These are phyloP conservation scores for Hypoxylon fuscum DNA, from an alignment of 495 filamentous ascomycete species.

Conservation along the genomic window DNA sequence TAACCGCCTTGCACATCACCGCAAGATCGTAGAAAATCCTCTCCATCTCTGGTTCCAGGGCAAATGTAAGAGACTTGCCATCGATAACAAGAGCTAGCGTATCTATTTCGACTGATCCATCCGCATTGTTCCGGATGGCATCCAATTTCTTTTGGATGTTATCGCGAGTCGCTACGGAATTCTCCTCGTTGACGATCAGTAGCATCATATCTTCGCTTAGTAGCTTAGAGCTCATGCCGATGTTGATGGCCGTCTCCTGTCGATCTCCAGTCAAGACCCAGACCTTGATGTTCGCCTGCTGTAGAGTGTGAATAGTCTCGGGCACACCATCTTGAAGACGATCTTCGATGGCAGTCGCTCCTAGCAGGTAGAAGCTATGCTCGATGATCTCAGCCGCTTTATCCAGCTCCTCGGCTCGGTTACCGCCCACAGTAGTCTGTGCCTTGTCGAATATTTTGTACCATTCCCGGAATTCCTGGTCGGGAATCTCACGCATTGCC, in stretches of 20 bases:
- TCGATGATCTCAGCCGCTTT: conserved; percentile 98
- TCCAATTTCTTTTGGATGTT: conserved; percentile 92
- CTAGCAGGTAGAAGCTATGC: conserved; percentile 86
- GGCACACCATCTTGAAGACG: conserved; percentile 96
- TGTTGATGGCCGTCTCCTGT: conserved; percentile 99
- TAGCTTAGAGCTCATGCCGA: conserved; percentile 99
- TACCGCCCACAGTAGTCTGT: conserved; percentile 88
- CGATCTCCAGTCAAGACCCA: conserved; percentile 99
- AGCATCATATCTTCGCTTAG: conserved; percentile 99
- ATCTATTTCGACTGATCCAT: conserved; percentile 79
- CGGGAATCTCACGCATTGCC: conserved; percentile 92
- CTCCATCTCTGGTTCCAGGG: conserved; percentile 92
- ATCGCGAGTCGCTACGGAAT: conserved; percentile 74
- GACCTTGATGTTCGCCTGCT: conserved; percentile 97
- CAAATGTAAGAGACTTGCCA: conserved; percentile 92
- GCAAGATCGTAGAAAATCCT: conserved; percentile 93
- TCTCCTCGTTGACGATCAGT: conserved; percentile 94
- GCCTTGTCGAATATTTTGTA: conserved; percentile 86
- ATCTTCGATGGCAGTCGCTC: conserved; percentile 98
- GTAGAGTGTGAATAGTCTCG: conserved; percentile 97
- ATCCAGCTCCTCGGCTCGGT: conserved; percentile 92
- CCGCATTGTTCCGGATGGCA: conserved; percentile 80
- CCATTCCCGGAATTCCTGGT: conserved; percentile 92
- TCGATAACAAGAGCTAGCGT: conserved; percentile 95
- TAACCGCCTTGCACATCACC: conserved; percentile 95